These are phyloP conservation scores for Diaporthe australafricana DNA, from an alignment of 2,329 filamentous ascomycete genomes.

Conservation along the genomic window DNA sequence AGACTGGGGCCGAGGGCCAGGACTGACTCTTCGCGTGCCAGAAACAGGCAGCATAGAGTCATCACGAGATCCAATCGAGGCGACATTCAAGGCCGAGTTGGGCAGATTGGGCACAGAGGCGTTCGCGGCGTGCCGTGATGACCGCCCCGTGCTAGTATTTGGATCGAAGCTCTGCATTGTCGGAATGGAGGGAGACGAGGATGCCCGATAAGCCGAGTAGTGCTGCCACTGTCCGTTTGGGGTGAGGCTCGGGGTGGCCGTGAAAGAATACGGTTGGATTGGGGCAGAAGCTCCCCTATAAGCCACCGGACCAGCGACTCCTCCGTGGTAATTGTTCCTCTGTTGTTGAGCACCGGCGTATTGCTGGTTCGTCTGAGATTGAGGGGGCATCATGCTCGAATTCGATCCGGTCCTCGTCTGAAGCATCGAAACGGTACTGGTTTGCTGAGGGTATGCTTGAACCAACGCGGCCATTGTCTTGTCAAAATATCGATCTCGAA, in stretches of 20 bases:
- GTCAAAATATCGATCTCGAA: constrained; percentile 40
- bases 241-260: constrained; percentile 74
- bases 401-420: constrained; percentile 77
- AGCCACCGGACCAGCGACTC: constrained; percentile 53
- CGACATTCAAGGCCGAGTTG: constrained; percentile 46
- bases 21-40: constrained; percentile 53
- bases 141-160: constrained; percentile 42
- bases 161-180: constrained; percentile 54
- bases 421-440: constrained; percentile 79
- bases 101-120: constrained; percentile 54
- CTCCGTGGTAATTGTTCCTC: constrained; percentile 63
- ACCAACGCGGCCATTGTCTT: constrained; percentile 85
- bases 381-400: constrained; percentile 68
- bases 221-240: constrained; percentile 65
- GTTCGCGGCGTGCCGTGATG: constrained; percentile 49
- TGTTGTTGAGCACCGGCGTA: constrained; percentile 59
- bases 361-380: constrained; percentile 62
- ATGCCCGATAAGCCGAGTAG: constrained; percentile 59
- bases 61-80: constrained; percentile 60
- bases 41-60: constrained; percentile 60
- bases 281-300: constrained; percentile 69
- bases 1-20: constrained; percentile 56
- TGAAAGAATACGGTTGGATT: constrained; percentile 83
- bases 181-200: constrained; percentile 57
- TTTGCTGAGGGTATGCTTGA: constrained; percentile 83